Percentiles rank a stretch among this genome's conserved stretches.
phyloP scores from a whole-genome alignment of 768 basidiomycete genomes.

The Astraeus odoratus region DNA sequence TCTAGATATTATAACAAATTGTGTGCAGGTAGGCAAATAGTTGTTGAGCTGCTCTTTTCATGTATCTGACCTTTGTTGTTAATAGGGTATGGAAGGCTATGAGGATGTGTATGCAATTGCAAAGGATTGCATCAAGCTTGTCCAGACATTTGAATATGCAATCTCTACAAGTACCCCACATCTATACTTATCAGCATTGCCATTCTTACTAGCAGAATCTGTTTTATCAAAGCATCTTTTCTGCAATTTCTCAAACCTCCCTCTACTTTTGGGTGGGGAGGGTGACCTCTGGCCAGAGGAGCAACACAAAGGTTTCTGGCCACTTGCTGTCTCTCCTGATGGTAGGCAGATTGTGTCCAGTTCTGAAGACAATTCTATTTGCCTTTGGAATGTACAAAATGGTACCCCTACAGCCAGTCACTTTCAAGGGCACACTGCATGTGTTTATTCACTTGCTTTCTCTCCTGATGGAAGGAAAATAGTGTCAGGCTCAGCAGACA shows the following conservation, averaged over 20 bases:
- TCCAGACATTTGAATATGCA: neutral
- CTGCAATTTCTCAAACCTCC: too few relatives aligned
- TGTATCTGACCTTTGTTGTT: too few relatives aligned
- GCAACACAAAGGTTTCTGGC: neutral
- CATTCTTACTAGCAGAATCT: conserved; percentile 18
- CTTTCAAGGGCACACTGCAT: neutral
- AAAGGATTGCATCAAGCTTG: neutral
- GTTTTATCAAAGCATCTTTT: neutral
- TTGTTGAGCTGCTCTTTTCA: too few relatives aligned
- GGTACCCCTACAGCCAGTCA: neutral
- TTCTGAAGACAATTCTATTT: neutral
- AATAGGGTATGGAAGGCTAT: neutral
- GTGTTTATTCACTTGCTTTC: neutral
- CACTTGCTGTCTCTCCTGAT: neutral
- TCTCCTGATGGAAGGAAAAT: neutral
- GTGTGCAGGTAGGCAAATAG: too few relatives aligned
- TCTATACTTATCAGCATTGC: conserved; percentile 26
- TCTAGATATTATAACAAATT: neutral
- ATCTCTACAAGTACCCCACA: conserved; percentile 14
- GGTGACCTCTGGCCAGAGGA: too few relatives aligned
- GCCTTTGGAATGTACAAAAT: neutral
- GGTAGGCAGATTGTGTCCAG: neutral
- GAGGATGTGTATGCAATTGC: neutral
- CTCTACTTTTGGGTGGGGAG: too few relatives aligned
- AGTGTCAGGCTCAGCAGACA: conserved; percentile 1